Evolutionary conservation across 805 yeast genomes (phyloP), one percentile per base, ranked within the genome.

Genomic region (Yarrowia porcina): DNA sequence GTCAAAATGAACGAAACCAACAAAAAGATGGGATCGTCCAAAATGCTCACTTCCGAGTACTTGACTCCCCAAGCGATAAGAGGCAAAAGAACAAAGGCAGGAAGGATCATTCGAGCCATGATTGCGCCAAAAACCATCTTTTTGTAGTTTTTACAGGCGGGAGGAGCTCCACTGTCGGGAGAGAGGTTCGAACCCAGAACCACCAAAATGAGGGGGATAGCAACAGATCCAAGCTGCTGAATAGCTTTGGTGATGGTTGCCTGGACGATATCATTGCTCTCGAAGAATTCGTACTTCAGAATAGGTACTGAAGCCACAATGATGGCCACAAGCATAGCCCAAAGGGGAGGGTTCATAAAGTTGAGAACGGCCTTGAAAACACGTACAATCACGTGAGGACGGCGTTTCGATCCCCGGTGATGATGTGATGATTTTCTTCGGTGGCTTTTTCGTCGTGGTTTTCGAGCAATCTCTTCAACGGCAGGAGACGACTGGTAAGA

Each of bases 281-380:
- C 74, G 67, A 82, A 84, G 49, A 84, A 75, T 38, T 75, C 70
- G 35, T 72, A 66, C 68, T 82, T 82, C 33, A 83, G 69, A 3
- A 75, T 71, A 5, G 85, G 83, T 20, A 84, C 75, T 1, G 84
- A 77, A 6, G 88, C 88, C 32, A 85, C 83, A n/a, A 82, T 64
- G 20, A 85, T 77, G n/a, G 87, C 82, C 2, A 80, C 65, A 7
- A 83, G 70, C 88, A 84, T 84, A 28, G 89, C 79, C 76, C 84
- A 84, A 64, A 84, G 74, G 6, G 89, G 89, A 2, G 87, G 87
- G 70, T 84, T 84, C 88, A 85, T 84, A 70, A 81, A 66, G 18
- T 49, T 33, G 63, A 69, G 32, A 21, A 68, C 61, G 21, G 36
- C 20, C 12, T 60, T 23, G 33, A 45, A 62, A 6, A 38, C 11